These are phyloP conservation scores for Dactylorhiza incarnata DNA, from an alignment of 106 monocot genomes.

Conservation along the genomic window DNA sequence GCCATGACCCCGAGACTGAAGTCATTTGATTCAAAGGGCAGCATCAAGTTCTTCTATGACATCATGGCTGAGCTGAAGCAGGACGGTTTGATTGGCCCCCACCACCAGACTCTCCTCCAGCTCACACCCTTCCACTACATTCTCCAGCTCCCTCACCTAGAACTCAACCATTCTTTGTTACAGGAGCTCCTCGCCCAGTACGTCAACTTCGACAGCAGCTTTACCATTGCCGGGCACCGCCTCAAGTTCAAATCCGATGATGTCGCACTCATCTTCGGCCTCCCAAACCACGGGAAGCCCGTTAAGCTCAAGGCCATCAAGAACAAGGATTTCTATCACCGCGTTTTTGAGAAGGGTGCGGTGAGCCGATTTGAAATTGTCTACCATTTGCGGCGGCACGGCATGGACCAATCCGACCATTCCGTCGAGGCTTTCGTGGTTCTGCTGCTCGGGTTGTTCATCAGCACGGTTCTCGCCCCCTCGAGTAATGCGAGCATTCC, in stretches of 20 bases:
- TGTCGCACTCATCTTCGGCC: background rate
- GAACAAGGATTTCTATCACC: background rate
- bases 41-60: background rate
- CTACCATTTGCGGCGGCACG: background rate
- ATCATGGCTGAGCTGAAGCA: background rate
- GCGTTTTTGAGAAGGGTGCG: background rate
- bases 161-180: background rate
- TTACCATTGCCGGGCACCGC: background rate
- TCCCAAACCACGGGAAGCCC: background rate
- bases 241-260: background rate
- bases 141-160: background rate
- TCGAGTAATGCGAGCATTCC: background rate
- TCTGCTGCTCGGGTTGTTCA: background rate
- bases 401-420: background rate
- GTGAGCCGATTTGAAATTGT: background rate
- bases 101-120: background rate
- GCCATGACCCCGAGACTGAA: background rate
- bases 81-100: background rate
- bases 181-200: background rate
- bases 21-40: background rate
- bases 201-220: background rate
- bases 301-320: background rate
- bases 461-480: background rate
- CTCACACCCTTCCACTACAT: conserved; percentile 3
- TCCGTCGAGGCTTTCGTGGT: background rate